Evolutionary conservation across 1,284 basidiomycete genomes (phyloP).

Genomic region (Marasmius fiardii): DNA sequence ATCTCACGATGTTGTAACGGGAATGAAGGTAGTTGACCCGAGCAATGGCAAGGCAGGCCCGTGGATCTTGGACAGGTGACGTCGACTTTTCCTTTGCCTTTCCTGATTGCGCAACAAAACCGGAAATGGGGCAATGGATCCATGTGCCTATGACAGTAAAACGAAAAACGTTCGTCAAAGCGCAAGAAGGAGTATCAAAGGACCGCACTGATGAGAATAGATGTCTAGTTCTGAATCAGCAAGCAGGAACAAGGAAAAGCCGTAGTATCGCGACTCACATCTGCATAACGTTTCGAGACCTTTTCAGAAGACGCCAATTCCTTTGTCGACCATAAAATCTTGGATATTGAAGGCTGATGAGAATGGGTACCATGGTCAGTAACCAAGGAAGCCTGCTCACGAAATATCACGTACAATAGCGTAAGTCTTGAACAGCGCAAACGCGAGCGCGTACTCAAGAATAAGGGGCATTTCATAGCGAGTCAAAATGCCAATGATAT

Average conservation of each 20-base stretch:
- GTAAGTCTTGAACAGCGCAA: conserved; percentile 49
- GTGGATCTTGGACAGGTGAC: conserved; percentile 24
- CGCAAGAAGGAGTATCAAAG: neutral
- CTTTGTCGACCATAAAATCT: conserved; percentile 34
- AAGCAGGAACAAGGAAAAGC: neutral
- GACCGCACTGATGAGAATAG: conserved; percentile 34
- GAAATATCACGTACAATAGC: conserved; percentile 36
- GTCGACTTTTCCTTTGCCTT: neutral
- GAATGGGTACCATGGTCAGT: neutral
- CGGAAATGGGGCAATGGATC: conserved; percentile 34
- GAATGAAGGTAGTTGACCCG: conserved; percentile 46
- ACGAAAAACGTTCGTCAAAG: neutral
- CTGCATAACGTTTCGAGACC: conserved; percentile 39
- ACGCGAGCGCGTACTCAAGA: conserved; percentile 33
- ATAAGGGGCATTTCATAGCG: conserved; percentile 42
- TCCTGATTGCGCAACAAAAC: conserved; percentile 8
- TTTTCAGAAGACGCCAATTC: conserved; percentile 30
- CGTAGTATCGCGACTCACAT: conserved; percentile 28
- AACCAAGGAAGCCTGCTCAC: too few relatives aligned
- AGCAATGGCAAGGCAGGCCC: conserved; percentile 41
- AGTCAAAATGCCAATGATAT: conserved; percentile 29
- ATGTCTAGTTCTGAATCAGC: conserved; percentile 29
- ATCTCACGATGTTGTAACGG: conserved; percentile 38
- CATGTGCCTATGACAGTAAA: conserved; percentile 27
- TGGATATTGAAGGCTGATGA: conserved; percentile 41